Evolutionary conservation across 1,284 basidiomycete genomes (phyloP), one percentile per base, ranked within the genome.

Genomic region (Peniophora sp.): DNA sequence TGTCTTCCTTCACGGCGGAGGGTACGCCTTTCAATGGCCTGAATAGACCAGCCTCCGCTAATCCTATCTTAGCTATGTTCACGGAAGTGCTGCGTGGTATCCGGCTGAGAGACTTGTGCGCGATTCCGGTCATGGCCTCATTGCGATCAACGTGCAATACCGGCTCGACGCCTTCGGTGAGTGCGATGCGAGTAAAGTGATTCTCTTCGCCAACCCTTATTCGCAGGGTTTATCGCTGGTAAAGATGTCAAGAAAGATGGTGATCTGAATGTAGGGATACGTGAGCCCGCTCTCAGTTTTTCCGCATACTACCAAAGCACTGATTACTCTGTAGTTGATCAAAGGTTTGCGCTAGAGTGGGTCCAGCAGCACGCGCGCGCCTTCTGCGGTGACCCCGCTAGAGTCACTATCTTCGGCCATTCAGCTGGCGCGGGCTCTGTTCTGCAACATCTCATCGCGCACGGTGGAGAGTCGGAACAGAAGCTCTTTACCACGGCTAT

Each of bases 1-100:
- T 3, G 62, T 74, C 44, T 74, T 63, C 65, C 71, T 74, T 43
- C 72, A 74, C 54, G 72, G 71, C 38, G 64, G 62, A 52, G 63
- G 59, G 58, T 61, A 38, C 48, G 57, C n/a, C 10, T 36, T 10
- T 10, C n/a, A 36, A 10, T 36, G 34, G 10, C 10, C 41, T 14
- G 12, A 20, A 12, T 9, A 44, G 11, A 19, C 11, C 19, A 47
- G n/a, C n/a, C n/a, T n/a, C n/a, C n/a, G 55, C 11, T 47, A 54
- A 24, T 27, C 27, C 17, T 38, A 24, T 22, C 27, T 22, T n/a
- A 17, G n/a, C 5, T 41, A 22, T 22, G 16, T 17, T 8, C 20
- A 22, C 20, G 20, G 20, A 22, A 41, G 39, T 16, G 39, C 39
- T 22, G 20, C 39, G n/a, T 27, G 17, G 19, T 50, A 20, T 19